These are phyloP conservation scores for Penicillium sp. DNA, from an alignment of 2,329 filamentous ascomycete genomes.

Conservation along the genomic window DNA sequence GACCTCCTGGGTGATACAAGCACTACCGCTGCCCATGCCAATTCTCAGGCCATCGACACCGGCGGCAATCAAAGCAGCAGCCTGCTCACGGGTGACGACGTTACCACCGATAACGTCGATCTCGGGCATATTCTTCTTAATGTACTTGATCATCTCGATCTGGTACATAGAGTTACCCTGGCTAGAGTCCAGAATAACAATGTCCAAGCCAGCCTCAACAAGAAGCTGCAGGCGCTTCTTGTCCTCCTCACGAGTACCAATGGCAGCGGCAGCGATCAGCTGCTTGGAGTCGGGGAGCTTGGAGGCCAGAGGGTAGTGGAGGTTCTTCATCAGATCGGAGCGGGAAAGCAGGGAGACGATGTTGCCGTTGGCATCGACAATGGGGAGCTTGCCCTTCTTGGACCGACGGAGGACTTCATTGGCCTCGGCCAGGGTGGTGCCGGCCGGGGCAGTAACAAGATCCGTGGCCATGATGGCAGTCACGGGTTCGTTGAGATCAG, in stretches of 20 bases:
- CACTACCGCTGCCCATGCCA: conserved; percentile 96
- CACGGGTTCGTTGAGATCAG: conserved; percentile 67
- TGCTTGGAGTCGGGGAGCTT: conserved; percentile 98
- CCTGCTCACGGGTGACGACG: conserved; percentile 96
- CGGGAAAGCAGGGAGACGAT: conserved; percentile 88
- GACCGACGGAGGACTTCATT: conserved; percentile 91
- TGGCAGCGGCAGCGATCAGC: conserved; percentile 89
- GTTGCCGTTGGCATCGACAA: conserved; percentile 79
- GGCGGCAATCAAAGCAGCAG: conserved; percentile 84
- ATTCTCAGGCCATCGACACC: conserved; percentile 96
- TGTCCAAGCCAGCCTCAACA: conserved; percentile 90
- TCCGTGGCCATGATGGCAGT: conserved; percentile 94
- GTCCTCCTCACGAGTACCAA: conserved; percentile 92
- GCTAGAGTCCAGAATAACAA: conserved; percentile 92
- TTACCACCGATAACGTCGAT: conserved; percentile 98
- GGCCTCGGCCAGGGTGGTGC: conserved; percentile 80
- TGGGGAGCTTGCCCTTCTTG: conserved; percentile 97
- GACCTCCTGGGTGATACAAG: conserved; percentile 98
- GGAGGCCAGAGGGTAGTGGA: conserved; percentile 92
- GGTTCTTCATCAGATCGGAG: conserved; percentile 97
- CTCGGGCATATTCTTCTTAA: conserved; percentile 80
- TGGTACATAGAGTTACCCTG: conserved; percentile 99
- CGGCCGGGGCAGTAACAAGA: conserved; percentile 79
- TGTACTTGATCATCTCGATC: conserved; percentile 95
- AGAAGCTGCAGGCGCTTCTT: conserved; percentile 81